Conservation (phyloP, 2,329 filamentous ascomycete species). For the Monosporascus sp. region DNA sequence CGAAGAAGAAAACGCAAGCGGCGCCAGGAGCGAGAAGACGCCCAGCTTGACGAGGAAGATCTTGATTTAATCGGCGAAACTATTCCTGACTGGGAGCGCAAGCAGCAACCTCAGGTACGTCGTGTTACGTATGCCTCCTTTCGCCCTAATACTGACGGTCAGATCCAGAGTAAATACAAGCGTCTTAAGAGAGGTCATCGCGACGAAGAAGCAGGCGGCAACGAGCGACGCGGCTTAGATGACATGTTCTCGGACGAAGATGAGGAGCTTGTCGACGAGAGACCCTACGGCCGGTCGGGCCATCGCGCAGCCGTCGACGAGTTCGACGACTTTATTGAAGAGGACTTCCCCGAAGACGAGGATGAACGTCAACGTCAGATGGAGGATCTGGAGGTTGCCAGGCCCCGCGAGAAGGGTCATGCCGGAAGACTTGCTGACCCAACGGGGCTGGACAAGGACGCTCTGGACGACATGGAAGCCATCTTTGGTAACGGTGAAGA, state of each 20-base stretch:
- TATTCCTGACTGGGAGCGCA: slow-evolving; percentile 63
- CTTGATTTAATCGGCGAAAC: slow-evolving; percentile 88
- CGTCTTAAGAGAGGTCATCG: slow-evolving; percentile 88
- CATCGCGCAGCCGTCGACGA: slow-evolving; percentile 66
- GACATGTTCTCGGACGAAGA: slow-evolving; percentile 97
- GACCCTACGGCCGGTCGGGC: slow-evolving; percentile 43
- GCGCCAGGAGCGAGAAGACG: slow-evolving; percentile 71
- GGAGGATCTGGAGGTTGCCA: slow-evolving; percentile 84
- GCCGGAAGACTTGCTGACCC: slow-evolving; percentile 69
- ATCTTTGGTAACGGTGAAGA: slow-evolving; percentile 96
- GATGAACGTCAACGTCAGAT: slow-evolving; percentile 68
- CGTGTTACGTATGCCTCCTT: background rate
- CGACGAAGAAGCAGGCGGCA: slow-evolving; percentile 61
- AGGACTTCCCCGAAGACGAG: slow-evolving; percentile 86
- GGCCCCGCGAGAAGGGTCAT: slow-evolving; percentile 66
- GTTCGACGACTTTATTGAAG: slow-evolving; percentile 94
- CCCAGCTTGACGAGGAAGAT: slow-evolving; percentile 92
- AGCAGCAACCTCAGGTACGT: slow-evolving; percentile 63
- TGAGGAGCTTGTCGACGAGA: slow-evolving; percentile 59
- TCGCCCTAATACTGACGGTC: slow-evolving; percentile 7
- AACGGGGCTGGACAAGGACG: slow-evolving; percentile 82
- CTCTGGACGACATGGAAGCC: slow-evolving; percentile 90
- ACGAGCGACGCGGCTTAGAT: slow-evolving; percentile 67
- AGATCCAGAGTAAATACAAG: slow-evolving; percentile 78
- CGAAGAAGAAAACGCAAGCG: slow-evolving; percentile 73